A percentile compares a stretch with the other conserved stretches of the same genome.
Conservation (phyloP, 768 basidiomycete species). For the Hygrocybe coccinea region DNA sequence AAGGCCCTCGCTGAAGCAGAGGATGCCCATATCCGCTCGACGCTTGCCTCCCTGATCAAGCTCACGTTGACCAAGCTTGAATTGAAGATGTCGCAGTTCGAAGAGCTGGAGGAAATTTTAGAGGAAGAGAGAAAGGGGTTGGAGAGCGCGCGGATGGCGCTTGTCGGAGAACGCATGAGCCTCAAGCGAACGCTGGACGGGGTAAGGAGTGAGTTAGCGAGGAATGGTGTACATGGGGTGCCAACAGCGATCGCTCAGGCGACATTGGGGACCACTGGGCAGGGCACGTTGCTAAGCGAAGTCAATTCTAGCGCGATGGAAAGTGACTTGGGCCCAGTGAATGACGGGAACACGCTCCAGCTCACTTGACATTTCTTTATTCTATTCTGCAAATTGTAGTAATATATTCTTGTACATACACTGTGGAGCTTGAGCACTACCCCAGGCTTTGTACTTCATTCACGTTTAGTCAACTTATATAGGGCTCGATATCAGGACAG, state of each 20-base stretch:
- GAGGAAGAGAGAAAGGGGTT: constrained; percentile 85
- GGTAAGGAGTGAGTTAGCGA: constrained; percentile 59
- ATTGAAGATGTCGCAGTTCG: constrained; percentile 91
- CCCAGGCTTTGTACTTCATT: neutral
- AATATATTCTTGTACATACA: neutral
- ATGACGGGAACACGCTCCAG: constrained; percentile 52
- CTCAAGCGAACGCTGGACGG: constrained; percentile 68
- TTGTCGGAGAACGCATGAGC: constrained; percentile 74
- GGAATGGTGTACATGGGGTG: constrained; percentile 35
- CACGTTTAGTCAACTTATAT: neutral
- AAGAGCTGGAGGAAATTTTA: constrained; percentile 85
- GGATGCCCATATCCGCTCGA: constrained; percentile 70
- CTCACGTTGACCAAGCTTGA: constrained; percentile 84
- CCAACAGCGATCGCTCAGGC: constrained; percentile 30
- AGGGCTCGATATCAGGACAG: too few species aligned
- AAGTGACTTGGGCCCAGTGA: constrained; percentile 50
- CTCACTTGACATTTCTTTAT: constrained; percentile 31
- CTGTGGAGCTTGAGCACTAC: neutral
- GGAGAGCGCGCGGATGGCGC: constrained; percentile 73
- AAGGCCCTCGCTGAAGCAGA: constrained; percentile 75
- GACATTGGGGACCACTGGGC: constrained; percentile 52
- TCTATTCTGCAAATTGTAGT: neutral
- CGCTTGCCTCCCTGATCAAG: constrained; percentile 81
- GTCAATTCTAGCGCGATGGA: constrained; percentile 42
- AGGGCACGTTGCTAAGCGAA: constrained; percentile 54